Evolutionary conservation across 306 rosid genomes (phyloP), one percentile per base, ranked within the genome.

Genomic region (Begonia masoniana): DNA sequence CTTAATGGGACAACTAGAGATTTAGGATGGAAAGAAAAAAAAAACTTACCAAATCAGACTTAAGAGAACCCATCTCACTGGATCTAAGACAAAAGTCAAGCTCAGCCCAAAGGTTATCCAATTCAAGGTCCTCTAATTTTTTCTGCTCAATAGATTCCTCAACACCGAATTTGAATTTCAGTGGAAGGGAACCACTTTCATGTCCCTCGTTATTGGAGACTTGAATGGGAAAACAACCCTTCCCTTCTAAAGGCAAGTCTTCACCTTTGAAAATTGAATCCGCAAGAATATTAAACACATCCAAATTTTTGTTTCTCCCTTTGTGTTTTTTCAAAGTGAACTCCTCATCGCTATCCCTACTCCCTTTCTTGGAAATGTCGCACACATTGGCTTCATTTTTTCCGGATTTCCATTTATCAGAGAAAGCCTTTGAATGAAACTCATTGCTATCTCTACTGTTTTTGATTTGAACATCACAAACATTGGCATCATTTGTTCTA

Each of bases 61-160:
- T n/a, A n/a, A n/a, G n/a, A n/a, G n/a, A n/a, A n/a, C n/a, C n/a
- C n/a, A n/a, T n/a, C n/a, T n/a, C n/a, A n/a, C n/a, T n/a, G n/a
- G n/a, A n/a, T n/a, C n/a, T n/a, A n/a, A n/a, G n/a, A n/a, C n/a
- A n/a, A n/a, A n/a, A n/a, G n/a, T n/a, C n/a, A n/a, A n/a, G n/a
- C n/a, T n/a, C n/a, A n/a, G n/a, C n/a, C n/a, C n/a, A n/a, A n/a
- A n/a, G n/a, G n/a, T n/a, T n/a, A n/a, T 76, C 79, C 23, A 56
- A 15, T 67, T 76, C 71, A n/a, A 55, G 57, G 42, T 68, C 77
- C 3, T 66, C 68, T 1, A 70, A 62, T 53, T 48, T 68, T 52
- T 65, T 71, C 2, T 10, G 46, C 13, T 43, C 49, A 10, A 10
- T 6, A 15, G 66, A 13, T 54, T 63, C 66, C 56, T 47, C 45